A percentile compares a stretch with the other conserved stretches of the same genome.
Evolutionary conservation across 2,329 filamentous ascomycete genomes (phyloP).

Genomic region (Parafenestella ontariensis): DNA sequence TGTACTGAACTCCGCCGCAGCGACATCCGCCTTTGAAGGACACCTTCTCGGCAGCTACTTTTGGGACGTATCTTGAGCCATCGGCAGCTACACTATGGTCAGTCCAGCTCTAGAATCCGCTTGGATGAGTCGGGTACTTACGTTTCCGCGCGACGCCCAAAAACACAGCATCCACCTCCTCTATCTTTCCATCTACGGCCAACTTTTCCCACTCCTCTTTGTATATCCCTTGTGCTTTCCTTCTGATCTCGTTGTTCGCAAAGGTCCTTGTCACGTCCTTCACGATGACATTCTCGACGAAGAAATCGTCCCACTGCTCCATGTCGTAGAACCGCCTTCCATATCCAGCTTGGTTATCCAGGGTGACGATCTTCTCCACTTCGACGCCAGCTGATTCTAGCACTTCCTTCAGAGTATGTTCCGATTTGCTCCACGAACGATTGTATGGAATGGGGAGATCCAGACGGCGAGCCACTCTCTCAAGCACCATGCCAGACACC

Average conservation of each 20-base stretch:
- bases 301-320: slow-evolving; percentile 44
- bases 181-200: slow-evolving; percentile 46
- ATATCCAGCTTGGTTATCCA: slow-evolving; percentile 46
- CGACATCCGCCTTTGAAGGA: slow-evolving; percentile 53
- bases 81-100: slow-evolving; percentile 27
- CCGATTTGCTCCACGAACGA: slow-evolving; percentile 44
- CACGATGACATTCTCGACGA: slow-evolving; percentile 44
- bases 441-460: slow-evolving; percentile 46
- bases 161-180: slow-evolving; percentile 50
- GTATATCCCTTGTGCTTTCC: slow-evolving; percentile 43
- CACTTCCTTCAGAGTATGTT: slow-evolving; percentile 38
- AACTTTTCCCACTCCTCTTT: slow-evolving; percentile 50
- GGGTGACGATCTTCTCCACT: slow-evolving; percentile 36
- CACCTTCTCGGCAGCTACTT: slow-evolving; percentile 12
- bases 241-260: slow-evolving; percentile 37
- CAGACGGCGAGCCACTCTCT: slow-evolving; percentile 44
- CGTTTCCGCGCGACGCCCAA: slow-evolving; percentile 46
- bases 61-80: slow-evolving; percentile 28
- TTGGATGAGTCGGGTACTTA: slow-evolving; percentile 13
- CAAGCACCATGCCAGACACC: slow-evolving; percentile 47
- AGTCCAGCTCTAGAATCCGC: slow-evolving; percentile 3
- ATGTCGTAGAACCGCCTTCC: slow-evolving; percentile 36
- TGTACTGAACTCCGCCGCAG: slow-evolving; percentile 54
- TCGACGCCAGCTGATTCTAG: slow-evolving; percentile 47
- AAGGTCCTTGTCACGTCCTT: slow-evolving; percentile 35